Percentiles rank a stretch among this genome's conserved stretches.
phyloP scores from a whole-genome alignment of 305 asterid species.

The Fraxinus xanthoxyloides region DNA sequence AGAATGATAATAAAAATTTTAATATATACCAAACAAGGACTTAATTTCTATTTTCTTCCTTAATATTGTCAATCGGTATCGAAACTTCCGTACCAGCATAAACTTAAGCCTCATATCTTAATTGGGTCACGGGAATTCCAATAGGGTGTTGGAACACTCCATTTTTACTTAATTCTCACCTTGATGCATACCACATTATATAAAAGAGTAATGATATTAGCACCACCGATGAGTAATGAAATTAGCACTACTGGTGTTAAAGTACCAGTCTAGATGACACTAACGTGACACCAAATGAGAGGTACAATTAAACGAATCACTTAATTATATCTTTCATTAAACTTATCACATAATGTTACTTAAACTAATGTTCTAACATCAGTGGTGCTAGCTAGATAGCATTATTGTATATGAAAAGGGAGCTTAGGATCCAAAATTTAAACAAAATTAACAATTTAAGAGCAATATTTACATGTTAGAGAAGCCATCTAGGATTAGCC shows the following conservation, averaged over 20 bases:
- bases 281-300: background rate
- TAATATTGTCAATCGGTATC: background rate
- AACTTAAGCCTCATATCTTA: background rate
- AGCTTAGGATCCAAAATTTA: background rate
- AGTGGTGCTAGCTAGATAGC: background rate
- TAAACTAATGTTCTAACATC: background rate
- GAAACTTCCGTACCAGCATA: background rate
- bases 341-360: background rate
- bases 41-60: too few relatives aligned
- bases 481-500: constrained; percentile 15
- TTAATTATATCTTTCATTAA: too few relatives aligned
- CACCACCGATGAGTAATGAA: background rate
- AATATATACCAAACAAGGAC: too few relatives aligned
- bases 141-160: background rate
- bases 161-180: background rate
- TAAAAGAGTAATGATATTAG: background rate
- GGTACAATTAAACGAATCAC: background rate
- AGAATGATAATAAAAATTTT: too few relatives aligned
- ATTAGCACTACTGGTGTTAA: background rate
- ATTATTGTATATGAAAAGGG: background rate
- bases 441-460: background rate
- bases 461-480: constrained; percentile 30
- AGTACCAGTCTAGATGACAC: too few relatives aligned
- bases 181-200: background rate
- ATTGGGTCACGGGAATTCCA: background rate